Evolutionary conservation across 441 rosid genomes (phyloP), one percentile per base, ranked within the genome.

Genomic region (Geranium incanum): DNA sequence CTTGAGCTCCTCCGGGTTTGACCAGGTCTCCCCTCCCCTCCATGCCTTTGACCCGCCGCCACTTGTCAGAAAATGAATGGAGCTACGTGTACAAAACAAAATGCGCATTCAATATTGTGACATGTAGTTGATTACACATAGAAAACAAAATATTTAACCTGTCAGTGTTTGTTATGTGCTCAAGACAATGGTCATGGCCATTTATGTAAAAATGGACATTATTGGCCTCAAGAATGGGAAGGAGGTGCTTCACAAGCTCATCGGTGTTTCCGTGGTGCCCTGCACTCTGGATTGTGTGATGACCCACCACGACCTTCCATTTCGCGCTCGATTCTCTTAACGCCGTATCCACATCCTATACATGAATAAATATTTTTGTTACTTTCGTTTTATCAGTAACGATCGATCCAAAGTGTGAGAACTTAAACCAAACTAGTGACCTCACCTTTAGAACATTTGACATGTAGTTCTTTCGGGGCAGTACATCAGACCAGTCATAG

Each of bases 261-360:
- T 39, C 67, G 0, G 98, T 93, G 71, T 70, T 78, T 59, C 93
- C 90, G 67, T 91, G 98, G 0, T 78, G 48, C 57, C 96, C 92
- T 2, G 88, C 93, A 36, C 93, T 88, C 76, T 75, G 84, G 48
- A 91, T 91, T 43, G 90, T 86, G 28, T 91, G 97, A 70, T 89
- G 98, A 6, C 97, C 98, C 1, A 93, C 87, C 43, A 89, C 97
- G 36, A 93, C 76, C 77, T 89, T 93, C 98, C 98, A 91, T 8
- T 78, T 83, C 5, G 96, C 90, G 15, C 36, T 52, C 6, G 97
- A 89, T 50, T 76, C 73, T 75, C 69, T 86, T 9, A 89, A 69
- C 36, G 81, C 87, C 28, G 65, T 19, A 21, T 89, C 86, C 36
- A 93, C 70, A 68, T 89, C 96, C 59, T 50, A 50, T 50, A 50